Base-by-base conservation (phyloP, 2,329 filamentous ascomycete species). In the Colletotrichum lentis region DNA sequence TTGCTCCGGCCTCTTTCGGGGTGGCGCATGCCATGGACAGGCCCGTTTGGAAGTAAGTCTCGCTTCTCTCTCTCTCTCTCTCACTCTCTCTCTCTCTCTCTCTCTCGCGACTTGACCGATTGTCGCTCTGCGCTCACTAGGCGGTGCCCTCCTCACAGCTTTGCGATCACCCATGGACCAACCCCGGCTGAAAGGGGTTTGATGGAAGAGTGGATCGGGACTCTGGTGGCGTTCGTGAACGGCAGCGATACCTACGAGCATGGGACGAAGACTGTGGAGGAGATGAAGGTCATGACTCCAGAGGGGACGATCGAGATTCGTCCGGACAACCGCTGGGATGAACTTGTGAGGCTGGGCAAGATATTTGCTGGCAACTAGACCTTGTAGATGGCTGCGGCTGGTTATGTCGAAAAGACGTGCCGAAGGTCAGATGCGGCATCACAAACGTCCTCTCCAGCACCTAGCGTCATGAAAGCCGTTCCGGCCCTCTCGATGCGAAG, bases 11-110 rank as follows among this genome's bases (percentile, higher is more conserved):
- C 12, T 74, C 73, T 0, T 77, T 74, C 67, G 77, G 77, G 0
- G 76, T 79, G 0, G 73, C 74, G 0, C 80, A 82, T 69, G 77
- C 78, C 5, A 81, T 80, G 80, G 80, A 82, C 44, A 77, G 76
- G 53, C 78, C 80, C 0, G 76, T 82, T 35, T 82, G 80, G 80
- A 82, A 81, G 61, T 81, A 62, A 73, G 77, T 74, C 1, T 43
- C 24, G 2, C 3, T 24, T 10, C n/a, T n/a, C n/a, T n/a, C n/a
- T n/a, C n/a, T n/a, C n/a, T 24, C 24, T 24, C 24, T 24, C 24
- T 24, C 24, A 4, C 24, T n/a, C n/a, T n/a, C n/a, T n/a, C 24
- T 24, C 24, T 24, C 24, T 24, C 24, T 24, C 24, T 24, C 24
- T 24, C 20, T 44, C 37, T 52, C 5, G 12, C 3, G 5, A 11